These are phyloP conservation scores for Clitoria ternatea DNA, from an alignment of 306 rosid species.

Conservation along the genomic window DNA sequence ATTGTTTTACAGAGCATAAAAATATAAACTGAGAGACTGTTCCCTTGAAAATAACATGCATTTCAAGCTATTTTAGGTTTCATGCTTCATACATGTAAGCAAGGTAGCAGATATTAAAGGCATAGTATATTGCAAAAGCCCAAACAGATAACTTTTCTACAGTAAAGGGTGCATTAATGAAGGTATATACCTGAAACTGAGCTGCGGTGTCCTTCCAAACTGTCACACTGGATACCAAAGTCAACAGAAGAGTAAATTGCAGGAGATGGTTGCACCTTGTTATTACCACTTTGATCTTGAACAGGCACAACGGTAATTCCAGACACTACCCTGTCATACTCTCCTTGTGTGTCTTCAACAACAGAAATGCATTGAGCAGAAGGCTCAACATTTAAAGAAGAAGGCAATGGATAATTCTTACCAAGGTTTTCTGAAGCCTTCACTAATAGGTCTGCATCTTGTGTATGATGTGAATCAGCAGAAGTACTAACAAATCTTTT, in stretches of 20 bases:
- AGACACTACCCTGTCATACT: slow-evolving; percentile 26
- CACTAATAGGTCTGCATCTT: slow-evolving; percentile 9
- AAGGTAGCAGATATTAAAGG: not conserved
- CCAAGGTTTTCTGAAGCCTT: slow-evolving; percentile 22
- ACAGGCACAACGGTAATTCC: slow-evolving; percentile 32
- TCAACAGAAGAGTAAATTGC: slow-evolving; percentile 41
- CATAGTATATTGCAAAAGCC: not conserved
- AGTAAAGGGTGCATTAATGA: not conserved
- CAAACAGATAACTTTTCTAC: not conserved
- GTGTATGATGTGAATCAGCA: slow-evolving; percentile 21
- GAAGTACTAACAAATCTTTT: not conserved
- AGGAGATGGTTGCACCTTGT: slow-evolving; percentile 23
- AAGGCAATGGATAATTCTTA: slow-evolving; percentile 10
- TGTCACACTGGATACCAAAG: slow-evolving; percentile 47
- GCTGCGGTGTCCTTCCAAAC: slow-evolving; percentile 67
- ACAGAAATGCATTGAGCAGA: slow-evolving; percentile 19
- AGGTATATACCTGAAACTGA: slow-evolving; percentile 67
- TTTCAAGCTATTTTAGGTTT: not conserved
- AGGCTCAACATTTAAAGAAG: slow-evolving; percentile 25
- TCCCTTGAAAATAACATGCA: not conserved
- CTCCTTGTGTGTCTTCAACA: slow-evolving; percentile 26
- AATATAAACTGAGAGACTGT: slow-evolving; percentile 8
- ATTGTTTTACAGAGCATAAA: slow-evolving; percentile 38
- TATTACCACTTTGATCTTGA: slow-evolving; percentile 29
- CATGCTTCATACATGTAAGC: not conserved